These are phyloP conservation scores for Raphanus sativus DNA, from an alignment of 345 rosid genomes.

Conservation along the genomic window DNA sequence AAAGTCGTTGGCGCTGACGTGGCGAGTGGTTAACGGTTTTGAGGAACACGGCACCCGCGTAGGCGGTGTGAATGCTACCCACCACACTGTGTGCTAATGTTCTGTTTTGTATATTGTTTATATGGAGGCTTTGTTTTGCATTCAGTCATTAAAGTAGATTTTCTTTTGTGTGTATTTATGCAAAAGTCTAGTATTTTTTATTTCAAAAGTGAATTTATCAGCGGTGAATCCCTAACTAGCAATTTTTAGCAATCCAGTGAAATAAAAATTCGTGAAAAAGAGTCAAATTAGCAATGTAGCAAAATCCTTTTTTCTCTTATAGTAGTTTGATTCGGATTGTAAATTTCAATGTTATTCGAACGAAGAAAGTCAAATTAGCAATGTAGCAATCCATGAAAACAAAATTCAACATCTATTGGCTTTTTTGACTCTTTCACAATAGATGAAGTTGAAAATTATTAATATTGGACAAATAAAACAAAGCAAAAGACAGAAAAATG, in stretches of 20 bases:
- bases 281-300: not conserved
- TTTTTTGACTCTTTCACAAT: not conserved
- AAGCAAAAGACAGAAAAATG: not conserved
- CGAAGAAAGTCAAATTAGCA: not conserved
- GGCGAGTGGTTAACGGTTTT: constrained; percentile 30
- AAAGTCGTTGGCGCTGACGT: constrained; percentile 43
- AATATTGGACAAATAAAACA: not conserved
- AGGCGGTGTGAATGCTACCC: not conserved
- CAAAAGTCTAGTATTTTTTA: not conserved
- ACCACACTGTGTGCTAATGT: not conserved
- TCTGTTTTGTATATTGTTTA: not conserved
- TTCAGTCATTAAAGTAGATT: not conserved
- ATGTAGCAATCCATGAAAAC: not conserved
- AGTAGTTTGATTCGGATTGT: too few relatives aligned
- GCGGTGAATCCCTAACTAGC: not conserved
- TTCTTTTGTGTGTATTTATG: too few relatives aligned
- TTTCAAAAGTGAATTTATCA: not conserved
- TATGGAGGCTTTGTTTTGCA: not conserved
- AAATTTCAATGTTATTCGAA: too few relatives aligned
- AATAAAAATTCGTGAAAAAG: too few relatives aligned
- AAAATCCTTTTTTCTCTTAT: not conserved
- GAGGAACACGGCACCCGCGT: constrained; percentile 17
- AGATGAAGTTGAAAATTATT: not conserved
- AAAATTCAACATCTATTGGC: not conserved
- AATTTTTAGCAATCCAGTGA: too few relatives aligned